These are phyloP conservation scores for Penicillium sp. DNA, from an alignment of 2,329 filamentous ascomycete genomes.

Conservation along the genomic window DNA sequence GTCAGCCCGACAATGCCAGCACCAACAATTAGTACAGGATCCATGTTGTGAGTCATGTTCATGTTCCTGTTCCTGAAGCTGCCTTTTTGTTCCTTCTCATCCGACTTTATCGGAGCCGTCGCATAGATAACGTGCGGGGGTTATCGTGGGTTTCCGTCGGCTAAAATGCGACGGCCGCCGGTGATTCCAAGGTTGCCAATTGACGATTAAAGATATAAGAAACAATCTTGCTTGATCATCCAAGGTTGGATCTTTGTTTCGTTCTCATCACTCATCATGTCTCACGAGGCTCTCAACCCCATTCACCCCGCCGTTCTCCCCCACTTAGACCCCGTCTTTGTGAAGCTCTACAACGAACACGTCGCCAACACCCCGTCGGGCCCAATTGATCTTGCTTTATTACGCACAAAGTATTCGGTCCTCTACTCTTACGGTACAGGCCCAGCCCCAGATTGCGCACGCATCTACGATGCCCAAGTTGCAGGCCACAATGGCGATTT, in stretches of 20 bases:
- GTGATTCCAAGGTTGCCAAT: no score
- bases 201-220: no score
- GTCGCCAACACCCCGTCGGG: constrained; percentile 43
- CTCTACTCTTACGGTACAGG: constrained; percentile 50
- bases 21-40: constrained; percentile 28
- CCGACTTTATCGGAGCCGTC: constrained; percentile 13
- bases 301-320: constrained; percentile 50
- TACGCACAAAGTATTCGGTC: constrained; percentile 46
- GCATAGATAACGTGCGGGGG: constrained; percentile 29
- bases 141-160: constrained; percentile 14
- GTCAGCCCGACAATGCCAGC: constrained; percentile 28
- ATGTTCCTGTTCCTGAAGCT: background rate
- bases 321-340: constrained; percentile 50
- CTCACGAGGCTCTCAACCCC: constrained; percentile 51
- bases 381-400: constrained; percentile 42
- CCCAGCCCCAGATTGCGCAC: constrained; percentile 43
- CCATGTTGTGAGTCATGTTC: constrained; percentile 9
- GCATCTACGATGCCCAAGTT: constrained; percentile 42
- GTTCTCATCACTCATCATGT: constrained; percentile 1
- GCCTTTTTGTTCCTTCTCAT: background rate
- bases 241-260: background rate
- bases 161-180: constrained; percentile 11
- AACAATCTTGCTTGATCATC: no score
- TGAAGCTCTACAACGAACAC: constrained; percentile 51
- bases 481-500: constrained; percentile 33